These are phyloP conservation scores for Stenocarpella maydis DNA, from an alignment of 2,329 filamentous ascomycete species.

Conservation along the genomic window DNA sequence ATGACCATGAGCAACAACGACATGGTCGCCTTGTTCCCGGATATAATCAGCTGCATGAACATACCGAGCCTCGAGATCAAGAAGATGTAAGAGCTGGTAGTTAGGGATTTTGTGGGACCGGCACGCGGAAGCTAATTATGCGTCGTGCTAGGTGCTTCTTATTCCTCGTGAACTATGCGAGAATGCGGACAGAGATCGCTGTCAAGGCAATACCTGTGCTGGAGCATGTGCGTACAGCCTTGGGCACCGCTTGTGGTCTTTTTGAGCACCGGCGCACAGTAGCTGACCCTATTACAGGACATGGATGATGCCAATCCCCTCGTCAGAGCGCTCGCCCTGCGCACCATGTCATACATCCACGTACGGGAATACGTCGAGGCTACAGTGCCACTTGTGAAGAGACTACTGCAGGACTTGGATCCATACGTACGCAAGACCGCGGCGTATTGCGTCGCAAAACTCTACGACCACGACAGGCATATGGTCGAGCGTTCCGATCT, in stretches of 20 bases:
- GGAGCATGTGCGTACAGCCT: slow-evolving; percentile 69
- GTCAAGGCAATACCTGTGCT: slow-evolving; percentile 91
- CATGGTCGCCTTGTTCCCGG: slow-evolving; percentile 96
- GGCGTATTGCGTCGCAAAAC: slow-evolving; percentile 93
- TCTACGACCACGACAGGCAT: slow-evolving; percentile 94
- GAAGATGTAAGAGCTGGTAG: slow-evolving; percentile 79
- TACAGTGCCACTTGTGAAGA: slow-evolving; percentile 84
- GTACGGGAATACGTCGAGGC: slow-evolving; percentile 95
- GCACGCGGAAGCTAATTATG: slow-evolving; percentile 32
- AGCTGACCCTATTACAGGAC: slow-evolving; percentile 65
- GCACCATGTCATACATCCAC: slow-evolving; percentile 97
- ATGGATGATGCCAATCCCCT: slow-evolving; percentile 94
- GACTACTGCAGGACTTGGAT: slow-evolving; percentile 83
- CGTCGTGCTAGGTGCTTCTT: slow-evolving; percentile 81
- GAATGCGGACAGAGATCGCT: slow-evolving; percentile 92
- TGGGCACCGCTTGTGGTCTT: not conserved
- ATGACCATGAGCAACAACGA: slow-evolving; percentile 99
- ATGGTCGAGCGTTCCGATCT: slow-evolving; percentile 91
- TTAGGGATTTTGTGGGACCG: not conserved
- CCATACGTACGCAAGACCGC: slow-evolving; percentile 98
- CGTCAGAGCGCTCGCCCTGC: slow-evolving; percentile 87
- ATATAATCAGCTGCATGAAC: slow-evolving; percentile 95
- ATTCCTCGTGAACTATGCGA: slow-evolving; percentile 95
- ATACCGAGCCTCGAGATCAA: slow-evolving; percentile 97
- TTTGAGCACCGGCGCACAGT: not conserved